Evolutionary conservation across 1,284 basidiomycete species (phyloP), one percentile per base, ranked within the genome.

Genomic region (Blastosporella zonata): DNA sequence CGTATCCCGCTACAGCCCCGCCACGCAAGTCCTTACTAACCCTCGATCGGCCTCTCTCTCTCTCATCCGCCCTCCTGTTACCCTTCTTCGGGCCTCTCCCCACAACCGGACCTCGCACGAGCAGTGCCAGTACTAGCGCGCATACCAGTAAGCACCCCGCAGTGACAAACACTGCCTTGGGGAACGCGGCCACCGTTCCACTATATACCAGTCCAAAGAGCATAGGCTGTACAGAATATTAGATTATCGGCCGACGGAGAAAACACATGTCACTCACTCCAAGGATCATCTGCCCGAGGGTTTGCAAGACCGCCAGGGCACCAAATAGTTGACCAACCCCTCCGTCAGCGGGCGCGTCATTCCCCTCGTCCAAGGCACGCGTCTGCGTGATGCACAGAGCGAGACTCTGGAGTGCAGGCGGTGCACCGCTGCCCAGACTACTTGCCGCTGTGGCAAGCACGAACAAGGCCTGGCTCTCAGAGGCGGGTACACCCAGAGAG

Each of bases 121-220:
- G 63, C 56, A 72, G 58, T 7, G 83, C 63, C 42, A 82, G 59
- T 29, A 65, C 50, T 22, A 87, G 54, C 15, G 82, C 68, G 36
- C 71, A 60, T 22, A 78, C 51, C 28, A 82, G 62, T 29, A 87
- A 68, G 15, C 61, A 65, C 4, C 68, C 75, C n/a, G 82, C 82
- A 17, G 72, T 63, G 10, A 70, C 70, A 59, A 89, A 90, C 45
- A 90, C 79, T 2, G 82, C 73, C 64, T 81, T 82, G 15, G 86
- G 86, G 59, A 73, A 84, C 8, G 59, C 67, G 0, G 77, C 82
- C 20, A 89, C 85, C 2, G 85, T 87, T 47, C 63, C 67, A 55
- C 79, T 78, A 67, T 85, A 90, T 33, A 89, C 67, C 46, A 84
- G 42, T 6, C 82, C 86, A 58, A 90, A 90, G 8, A 88, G 47